Percentiles rank a stretch among this genome's conserved stretches.
These are phyloP conservation scores for Xylaria longipes DNA, from an alignment of 495 filamentous ascomycete genomes.

Conservation along the genomic window DNA sequence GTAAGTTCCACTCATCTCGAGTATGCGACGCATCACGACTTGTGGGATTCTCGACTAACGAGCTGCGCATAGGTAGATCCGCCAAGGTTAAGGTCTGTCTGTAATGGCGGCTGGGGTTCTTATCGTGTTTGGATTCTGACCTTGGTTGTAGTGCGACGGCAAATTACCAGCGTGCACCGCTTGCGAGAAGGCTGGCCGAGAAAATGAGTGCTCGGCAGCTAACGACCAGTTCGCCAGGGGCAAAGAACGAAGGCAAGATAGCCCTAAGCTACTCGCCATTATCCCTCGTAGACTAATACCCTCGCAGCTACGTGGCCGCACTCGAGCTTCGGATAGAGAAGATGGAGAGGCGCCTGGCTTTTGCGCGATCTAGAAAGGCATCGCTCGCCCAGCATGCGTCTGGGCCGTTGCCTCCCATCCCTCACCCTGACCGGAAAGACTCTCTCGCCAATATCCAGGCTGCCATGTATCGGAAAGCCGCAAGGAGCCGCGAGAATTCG, in stretches of 20 bases:
- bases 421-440: conserved; percentile 58
- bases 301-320: conserved; percentile 81
- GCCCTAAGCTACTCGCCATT: not conserved
- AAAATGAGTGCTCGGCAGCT: conserved; percentile 85
- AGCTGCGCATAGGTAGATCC: conserved; percentile 59
- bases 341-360: conserved; percentile 73
- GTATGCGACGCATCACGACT: not conserved
- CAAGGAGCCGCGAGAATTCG: conserved; percentile 66
- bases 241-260: conserved; percentile 77
- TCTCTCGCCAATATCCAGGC: conserved; percentile 64
- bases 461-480: conserved; percentile 65
- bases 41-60: conserved; percentile 8
- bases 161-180: conserved; percentile 93
- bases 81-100: conserved; percentile 81
- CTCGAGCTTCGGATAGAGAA: conserved; percentile 87
- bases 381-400: conserved; percentile 57
- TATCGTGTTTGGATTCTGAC: conserved; percentile 22
- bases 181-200: conserved; percentile 83
- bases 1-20: conserved; percentile 48
- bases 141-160: conserved; percentile 73
- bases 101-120: conserved; percentile 10
- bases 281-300: conserved; percentile 25
- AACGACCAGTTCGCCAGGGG: conserved; percentile 94
- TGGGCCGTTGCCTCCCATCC: conserved; percentile 46
- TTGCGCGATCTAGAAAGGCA: conserved; percentile 64